These are phyloP conservation scores for Eimeria sp. DNA, from an alignment of 169 alveolate species.

Conservation along the genomic window DNA sequence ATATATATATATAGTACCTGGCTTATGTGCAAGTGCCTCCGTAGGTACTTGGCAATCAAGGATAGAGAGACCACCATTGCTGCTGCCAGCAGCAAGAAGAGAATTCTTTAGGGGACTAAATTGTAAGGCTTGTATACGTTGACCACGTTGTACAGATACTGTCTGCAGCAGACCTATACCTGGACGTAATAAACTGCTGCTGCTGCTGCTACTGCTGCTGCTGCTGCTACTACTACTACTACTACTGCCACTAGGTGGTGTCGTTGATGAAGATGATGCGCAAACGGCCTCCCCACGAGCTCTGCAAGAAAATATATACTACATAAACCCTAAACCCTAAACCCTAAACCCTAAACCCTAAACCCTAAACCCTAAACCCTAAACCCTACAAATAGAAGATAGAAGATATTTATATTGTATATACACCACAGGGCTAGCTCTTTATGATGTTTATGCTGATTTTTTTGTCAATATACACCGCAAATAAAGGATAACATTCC, in stretches of 20 bases:
- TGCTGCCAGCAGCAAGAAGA: slow-evolving; percentile 79
- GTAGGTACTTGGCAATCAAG: slow-evolving; percentile 54
- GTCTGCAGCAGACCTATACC: slow-evolving; percentile 18
- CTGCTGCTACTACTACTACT: neutral
- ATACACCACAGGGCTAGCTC: too few species aligned
- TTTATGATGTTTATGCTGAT: too few species aligned
- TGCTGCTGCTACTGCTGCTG: neutral
- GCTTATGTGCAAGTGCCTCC: slow-evolving; percentile 68
- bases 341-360: too few species aligned
- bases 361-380: too few species aligned
- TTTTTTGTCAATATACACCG: too few species aligned
- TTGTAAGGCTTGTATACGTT: slow-evolving; percentile 63
- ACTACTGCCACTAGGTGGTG: neutral
- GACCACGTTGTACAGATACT: neutral
- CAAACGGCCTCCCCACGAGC: too few species aligned
- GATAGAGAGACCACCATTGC: slow-evolving; percentile 70
- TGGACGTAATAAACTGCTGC: neutral
- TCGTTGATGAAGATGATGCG: too few species aligned
- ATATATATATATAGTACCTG: neutral
- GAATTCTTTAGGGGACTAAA: slow-evolving; percentile 62
- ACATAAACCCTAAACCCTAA: too few species aligned
- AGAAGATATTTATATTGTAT: too few species aligned
- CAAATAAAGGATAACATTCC: too few species aligned
- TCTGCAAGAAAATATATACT: too few species aligned
- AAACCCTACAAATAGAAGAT: too few species aligned